phyloP scores from a whole-genome alignment of 1,139 yeast species.

The Taphrina populina region DNA sequence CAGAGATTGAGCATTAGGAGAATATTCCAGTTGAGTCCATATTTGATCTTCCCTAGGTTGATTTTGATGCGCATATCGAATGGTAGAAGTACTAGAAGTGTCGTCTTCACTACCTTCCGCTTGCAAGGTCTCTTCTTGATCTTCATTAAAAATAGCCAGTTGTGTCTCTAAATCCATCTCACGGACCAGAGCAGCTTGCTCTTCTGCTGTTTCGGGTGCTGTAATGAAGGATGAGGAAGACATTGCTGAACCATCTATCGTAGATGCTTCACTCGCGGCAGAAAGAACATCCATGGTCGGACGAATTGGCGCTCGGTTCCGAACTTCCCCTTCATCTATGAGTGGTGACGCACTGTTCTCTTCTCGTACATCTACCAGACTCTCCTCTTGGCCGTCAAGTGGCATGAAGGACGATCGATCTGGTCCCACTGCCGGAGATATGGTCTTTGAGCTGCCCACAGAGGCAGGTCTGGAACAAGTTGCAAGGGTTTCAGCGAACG shows the following conservation, averaged over 20 bases:
- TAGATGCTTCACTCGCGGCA: slow-evolving; percentile 4
- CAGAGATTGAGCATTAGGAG: not conserved
- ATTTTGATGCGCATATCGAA: not conserved
- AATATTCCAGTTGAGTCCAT: not conserved
- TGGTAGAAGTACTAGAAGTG: slow-evolving; percentile 3
- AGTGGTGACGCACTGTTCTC: not conserved
- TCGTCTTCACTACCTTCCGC: slow-evolving; percentile 1
- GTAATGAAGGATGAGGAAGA: slow-evolving; percentile 26
- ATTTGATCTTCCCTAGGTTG: not conserved
- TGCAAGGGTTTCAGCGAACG: too few species aligned
- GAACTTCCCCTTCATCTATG: not conserved
- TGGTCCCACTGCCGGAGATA: too few species aligned
- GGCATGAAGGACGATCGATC: too few species aligned
- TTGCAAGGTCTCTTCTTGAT: not conserved
- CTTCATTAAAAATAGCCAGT: not conserved
- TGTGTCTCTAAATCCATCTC: too few species aligned
- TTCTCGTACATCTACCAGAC: not conserved
- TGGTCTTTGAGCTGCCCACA: too few species aligned
- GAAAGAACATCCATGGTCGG: not conserved
- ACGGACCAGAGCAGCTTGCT: slow-evolving; percentile 9
- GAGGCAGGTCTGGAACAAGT: too few species aligned
- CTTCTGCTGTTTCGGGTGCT: slow-evolving; percentile 21
- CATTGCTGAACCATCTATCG: slow-evolving; percentile 9
- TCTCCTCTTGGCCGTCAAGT: too few species aligned
- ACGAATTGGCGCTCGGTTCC: not conserved